A percentile compares a stretch with the other conserved stretches of the same genome.
Evolutionary conservation across 345 rosid genomes (phyloP).

Genomic region (Citrus medica): DNA sequence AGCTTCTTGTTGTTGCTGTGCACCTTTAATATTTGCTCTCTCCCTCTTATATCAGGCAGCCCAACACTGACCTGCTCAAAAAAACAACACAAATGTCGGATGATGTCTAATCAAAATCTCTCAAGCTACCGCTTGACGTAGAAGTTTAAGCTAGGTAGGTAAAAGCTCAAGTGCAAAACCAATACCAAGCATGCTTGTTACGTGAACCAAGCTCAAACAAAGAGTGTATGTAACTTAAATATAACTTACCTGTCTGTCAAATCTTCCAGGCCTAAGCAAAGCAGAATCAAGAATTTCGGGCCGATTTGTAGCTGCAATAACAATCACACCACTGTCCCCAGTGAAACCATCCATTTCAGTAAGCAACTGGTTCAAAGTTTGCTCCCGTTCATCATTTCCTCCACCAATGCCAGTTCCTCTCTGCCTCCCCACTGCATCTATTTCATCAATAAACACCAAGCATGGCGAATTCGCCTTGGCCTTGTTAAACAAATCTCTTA

Average conservation of each 20-base stretch:
- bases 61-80: conserved; percentile 53
- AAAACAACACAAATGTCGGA: not conserved
- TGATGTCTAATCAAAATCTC: not conserved
- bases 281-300: conserved; percentile 77
- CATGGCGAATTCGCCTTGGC: conserved; percentile 72
- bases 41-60: conserved; percentile 67
- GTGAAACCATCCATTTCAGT: conserved; percentile 76
- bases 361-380: conserved; percentile 73
- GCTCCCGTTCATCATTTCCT: conserved; percentile 85
- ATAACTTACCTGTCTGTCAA: conserved; percentile 58
- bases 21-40: conserved; percentile 72
- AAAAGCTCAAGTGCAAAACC: not conserved
- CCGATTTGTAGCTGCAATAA: conserved; percentile 77
- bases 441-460: conserved; percentile 76
- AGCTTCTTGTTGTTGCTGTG: conserved; percentile 71
- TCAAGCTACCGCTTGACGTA: too few species aligned
- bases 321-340: conserved; percentile 63
- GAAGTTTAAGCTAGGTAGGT: not conserved
- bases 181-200: not conserved
- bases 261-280: conserved; percentile 74
- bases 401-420: conserved; percentile 87
- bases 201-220: not conserved
- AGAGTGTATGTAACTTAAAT: not conserved
- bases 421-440: conserved; percentile 77
- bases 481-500: conserved; percentile 74